Percentiles rank a stretch among this genome's conserved stretches.
These are phyloP conservation scores for Citrus glauca DNA, from an alignment of 345 rosid genomes.

Conservation along the genomic window DNA sequence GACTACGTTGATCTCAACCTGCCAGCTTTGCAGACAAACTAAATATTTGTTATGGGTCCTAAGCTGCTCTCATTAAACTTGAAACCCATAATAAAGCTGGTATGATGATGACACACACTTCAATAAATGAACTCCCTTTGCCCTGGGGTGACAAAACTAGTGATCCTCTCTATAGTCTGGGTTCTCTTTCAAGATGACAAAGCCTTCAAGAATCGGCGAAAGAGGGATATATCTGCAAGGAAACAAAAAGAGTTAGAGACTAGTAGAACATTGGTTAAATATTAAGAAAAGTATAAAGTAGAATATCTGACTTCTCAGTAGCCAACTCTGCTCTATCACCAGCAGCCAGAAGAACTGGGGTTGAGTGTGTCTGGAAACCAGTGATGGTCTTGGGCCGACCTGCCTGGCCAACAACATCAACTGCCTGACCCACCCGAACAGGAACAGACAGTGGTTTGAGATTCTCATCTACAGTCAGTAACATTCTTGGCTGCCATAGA, in stretches of 20 bases:
- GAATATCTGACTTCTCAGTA: constrained; percentile 68
- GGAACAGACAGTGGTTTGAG: constrained; percentile 82
- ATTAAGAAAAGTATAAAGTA: not conserved
- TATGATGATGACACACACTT: not conserved
- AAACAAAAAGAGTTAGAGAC: not conserved
- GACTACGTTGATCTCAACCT: too few relatives aligned
- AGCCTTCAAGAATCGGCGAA: constrained; percentile 89
- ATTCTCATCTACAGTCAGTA: constrained; percentile 78
- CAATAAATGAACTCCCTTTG: not conserved
- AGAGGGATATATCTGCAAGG: constrained; percentile 72
- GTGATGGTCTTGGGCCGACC: constrained; percentile 96
- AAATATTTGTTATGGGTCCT: not conserved
- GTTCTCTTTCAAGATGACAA: constrained; percentile 78
- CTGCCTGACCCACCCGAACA: constrained; percentile 93
- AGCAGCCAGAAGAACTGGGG: constrained; percentile 92
- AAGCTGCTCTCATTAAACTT: not conserved
- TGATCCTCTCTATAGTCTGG: constrained; percentile 73
- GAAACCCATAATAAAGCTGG: not conserved
- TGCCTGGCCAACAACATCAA: constrained; percentile 95
- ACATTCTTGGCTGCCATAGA: constrained; percentile 79
- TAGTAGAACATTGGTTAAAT: not conserved
- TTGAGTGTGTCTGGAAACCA: constrained; percentile 94
- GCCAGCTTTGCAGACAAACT: not conserved
- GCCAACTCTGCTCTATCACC: constrained; percentile 97
- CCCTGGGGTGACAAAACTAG: constrained; percentile 6